A percentile compares a stretch with the other conserved stretches of the same genome.
These are phyloP conservation scores for Aspergillus homomorphus DNA, from an alignment of 495 filamentous ascomycete species.

Conservation along the genomic window DNA sequence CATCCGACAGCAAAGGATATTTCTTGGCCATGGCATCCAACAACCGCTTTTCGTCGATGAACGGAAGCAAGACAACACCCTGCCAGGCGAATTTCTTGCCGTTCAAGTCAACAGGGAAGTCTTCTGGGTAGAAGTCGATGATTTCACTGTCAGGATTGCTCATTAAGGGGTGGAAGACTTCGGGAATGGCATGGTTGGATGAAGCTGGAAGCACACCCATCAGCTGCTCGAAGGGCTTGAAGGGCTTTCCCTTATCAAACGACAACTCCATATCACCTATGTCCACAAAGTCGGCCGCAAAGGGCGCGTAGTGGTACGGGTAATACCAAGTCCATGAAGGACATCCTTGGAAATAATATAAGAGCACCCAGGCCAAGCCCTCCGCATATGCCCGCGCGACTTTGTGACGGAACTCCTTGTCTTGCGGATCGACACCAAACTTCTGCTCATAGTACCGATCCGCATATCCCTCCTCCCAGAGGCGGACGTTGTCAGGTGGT, in stretches of 20 bases:
- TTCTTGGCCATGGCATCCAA: constrained; percentile 78
- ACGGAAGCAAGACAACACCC: constrained; percentile 88
- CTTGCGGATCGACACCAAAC: constrained; percentile 78
- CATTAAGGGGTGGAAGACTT: constrained; percentile 86
- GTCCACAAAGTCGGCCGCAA: constrained; percentile 91
- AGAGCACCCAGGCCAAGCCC: constrained; percentile 94
- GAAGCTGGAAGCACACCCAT: constrained; percentile 97
- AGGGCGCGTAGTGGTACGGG: constrained; percentile 96
- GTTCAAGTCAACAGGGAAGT: constrained; percentile 90
- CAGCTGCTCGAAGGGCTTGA: constrained; percentile 92
- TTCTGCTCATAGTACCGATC: constrained; percentile 98
- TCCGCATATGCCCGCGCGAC: constrained; percentile 94
- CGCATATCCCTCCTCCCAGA: constrained; percentile 95
- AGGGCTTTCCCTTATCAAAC: constrained; percentile 84
- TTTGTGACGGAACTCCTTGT: constrained; percentile 83
- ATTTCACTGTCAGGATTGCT: constrained; percentile 81
- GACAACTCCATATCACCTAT: constrained; percentile 71
- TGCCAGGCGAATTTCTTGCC: constrained; percentile 99
- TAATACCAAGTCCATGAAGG: constrained; percentile 99
- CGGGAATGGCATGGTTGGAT: constrained; percentile 85
- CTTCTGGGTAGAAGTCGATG: constrained; percentile 94
- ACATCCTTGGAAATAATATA: constrained; percentile 97
- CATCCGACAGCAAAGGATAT: constrained; percentile 72
- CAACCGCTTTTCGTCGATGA: constrained; percentile 89
- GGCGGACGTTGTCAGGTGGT: constrained; percentile 73